A percentile compares a stretch with the other conserved stretches of the same genome.
phyloP scores from a whole-genome alignment of 345 rosid genomes.

The Sisymbrium altissimum region DNA sequence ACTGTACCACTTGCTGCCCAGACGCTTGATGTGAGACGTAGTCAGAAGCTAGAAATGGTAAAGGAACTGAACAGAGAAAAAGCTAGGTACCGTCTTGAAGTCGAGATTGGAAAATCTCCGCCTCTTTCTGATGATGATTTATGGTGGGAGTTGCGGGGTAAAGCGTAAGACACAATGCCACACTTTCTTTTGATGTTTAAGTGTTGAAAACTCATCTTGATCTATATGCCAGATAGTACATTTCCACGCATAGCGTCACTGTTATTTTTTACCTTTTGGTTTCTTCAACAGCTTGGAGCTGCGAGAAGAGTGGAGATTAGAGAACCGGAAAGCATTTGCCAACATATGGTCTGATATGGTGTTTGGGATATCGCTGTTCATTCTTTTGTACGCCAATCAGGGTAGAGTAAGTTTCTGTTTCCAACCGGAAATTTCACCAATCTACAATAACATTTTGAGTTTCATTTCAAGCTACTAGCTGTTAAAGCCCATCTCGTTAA shows the following conservation, averaged over 20 bases:
- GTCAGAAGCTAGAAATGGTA: slow-evolving; percentile 84
- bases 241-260: background rate
- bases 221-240: background rate
- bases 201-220: background rate
- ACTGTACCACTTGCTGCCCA: slow-evolving; percentile 92
- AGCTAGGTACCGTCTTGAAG: slow-evolving; percentile 79
- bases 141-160: slow-evolving; percentile 88
- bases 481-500: background rate
- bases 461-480: background rate
- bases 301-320: slow-evolving; percentile 82
- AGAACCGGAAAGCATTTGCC: slow-evolving; percentile 86
- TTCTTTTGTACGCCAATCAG: slow-evolving; percentile 81
- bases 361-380: slow-evolving; percentile 77
- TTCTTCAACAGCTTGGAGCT: slow-evolving; percentile 71
- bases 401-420: slow-evolving; percentile 54
- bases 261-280: background rate
- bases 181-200: slow-evolving; percentile 9
- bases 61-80: slow-evolving; percentile 66
- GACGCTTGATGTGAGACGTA: slow-evolving; percentile 74
- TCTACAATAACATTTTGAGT: background rate
- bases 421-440: background rate
- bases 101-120: slow-evolving; percentile 92
- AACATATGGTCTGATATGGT: slow-evolving; percentile 94
- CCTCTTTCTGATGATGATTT: slow-evolving; percentile 89
- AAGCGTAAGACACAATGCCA: slow-evolving; percentile 60